Evolutionary conservation across 352 stramenopile genomes (phyloP), one percentile per base, ranked within the genome.

Genomic region (Phytopythium sindhum): DNA sequence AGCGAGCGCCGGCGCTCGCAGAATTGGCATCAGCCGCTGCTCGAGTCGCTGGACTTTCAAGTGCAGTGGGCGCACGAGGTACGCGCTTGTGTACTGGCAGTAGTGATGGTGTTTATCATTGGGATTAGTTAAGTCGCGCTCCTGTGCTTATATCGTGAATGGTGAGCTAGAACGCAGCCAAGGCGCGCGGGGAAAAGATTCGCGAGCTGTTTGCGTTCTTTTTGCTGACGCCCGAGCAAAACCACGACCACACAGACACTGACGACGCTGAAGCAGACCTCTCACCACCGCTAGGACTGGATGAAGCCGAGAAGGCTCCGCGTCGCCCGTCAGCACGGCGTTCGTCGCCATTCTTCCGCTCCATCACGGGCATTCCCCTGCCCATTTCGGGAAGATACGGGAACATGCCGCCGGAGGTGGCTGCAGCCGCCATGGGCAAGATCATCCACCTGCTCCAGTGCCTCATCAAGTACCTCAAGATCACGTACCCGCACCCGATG

Each of bases 401-500:
- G n/a, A 74, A 79, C 29, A 70, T 95, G 47, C 86, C 86, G 33
- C 79, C 81, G 10, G 84, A 93, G 66, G 85, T 95, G 12, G 84
- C 89, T 21, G 69, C 86, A 19, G 86, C 78, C 2, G 86, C 77
- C 5, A 56, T 95, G 14, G 82, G 86, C 11, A 90, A 91, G 55
- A 63, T 91, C 5, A 91, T 93, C 60, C 86, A 95, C 57, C 44
- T 95, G 61, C 72, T 95, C 45, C 65, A 82, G 14, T 81, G 85
- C 31, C 60, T 95, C 7, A 63, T 74, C 37, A 91, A 92, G 73
- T 86, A 93, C 58, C 52, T 95, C 24, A 73, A 79, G 47, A 67
- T 90, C 60, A 74, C 79, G 51, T 91, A 88, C n/a, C 80, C 81
- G 11, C 81, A 93, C 48, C 86, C 84, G n/a, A 95, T 95, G 86